Evolutionary conservation across 2,329 filamentous ascomycete species (phyloP).

Genomic region (Pestalotiopsis sp.): DNA sequence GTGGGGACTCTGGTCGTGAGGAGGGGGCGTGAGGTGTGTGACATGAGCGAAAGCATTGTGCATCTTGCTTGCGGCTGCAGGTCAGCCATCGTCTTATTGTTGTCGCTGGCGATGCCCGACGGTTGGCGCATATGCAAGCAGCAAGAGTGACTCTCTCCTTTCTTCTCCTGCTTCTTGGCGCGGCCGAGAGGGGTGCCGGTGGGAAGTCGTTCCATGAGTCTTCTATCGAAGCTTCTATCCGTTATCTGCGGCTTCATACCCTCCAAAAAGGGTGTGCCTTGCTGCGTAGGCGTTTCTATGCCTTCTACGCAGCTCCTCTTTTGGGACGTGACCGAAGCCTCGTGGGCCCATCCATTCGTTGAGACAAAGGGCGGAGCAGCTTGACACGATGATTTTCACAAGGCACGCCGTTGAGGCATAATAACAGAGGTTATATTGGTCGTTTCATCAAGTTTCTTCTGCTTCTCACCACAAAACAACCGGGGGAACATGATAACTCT

Average conservation of each 20-base stretch:
- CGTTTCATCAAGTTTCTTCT: slow-evolving; percentile 1
- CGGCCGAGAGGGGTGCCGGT: background rate
- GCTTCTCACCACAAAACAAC: background rate
- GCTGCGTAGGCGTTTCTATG: slow-evolving; percentile 7
- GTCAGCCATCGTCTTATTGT: background rate
- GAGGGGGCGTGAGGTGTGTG: background rate
- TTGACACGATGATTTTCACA: slow-evolving; percentile 12
- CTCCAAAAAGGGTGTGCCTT: background rate
- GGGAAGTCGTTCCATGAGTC: slow-evolving; percentile 14
- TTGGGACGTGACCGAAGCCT: slow-evolving; percentile 24
- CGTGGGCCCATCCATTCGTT: slow-evolving; percentile 11
- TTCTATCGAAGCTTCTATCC: slow-evolving; percentile 32
- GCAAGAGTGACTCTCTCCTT: background rate
- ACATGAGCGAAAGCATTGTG: slow-evolving; percentile 1
- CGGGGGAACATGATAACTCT: background rate
- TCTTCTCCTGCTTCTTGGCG: background rate
- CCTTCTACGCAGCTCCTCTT: slow-evolving; percentile 33
- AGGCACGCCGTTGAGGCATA: background rate
- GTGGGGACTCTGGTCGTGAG: background rate
- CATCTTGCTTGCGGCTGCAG: slow-evolving; percentile 7
- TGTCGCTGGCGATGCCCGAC: slow-evolving; percentile 4
- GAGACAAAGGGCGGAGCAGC: slow-evolving; percentile 13
- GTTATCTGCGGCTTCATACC: slow-evolving; percentile 28
- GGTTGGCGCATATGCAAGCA: slow-evolving; percentile 1
- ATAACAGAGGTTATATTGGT: slow-evolving; percentile 1